A percentile compares a stretch with the other conserved stretches of the same genome.
These are phyloP conservation scores for Fraxinus velutina DNA, from an alignment of 305 asterid species.

Conservation along the genomic window DNA sequence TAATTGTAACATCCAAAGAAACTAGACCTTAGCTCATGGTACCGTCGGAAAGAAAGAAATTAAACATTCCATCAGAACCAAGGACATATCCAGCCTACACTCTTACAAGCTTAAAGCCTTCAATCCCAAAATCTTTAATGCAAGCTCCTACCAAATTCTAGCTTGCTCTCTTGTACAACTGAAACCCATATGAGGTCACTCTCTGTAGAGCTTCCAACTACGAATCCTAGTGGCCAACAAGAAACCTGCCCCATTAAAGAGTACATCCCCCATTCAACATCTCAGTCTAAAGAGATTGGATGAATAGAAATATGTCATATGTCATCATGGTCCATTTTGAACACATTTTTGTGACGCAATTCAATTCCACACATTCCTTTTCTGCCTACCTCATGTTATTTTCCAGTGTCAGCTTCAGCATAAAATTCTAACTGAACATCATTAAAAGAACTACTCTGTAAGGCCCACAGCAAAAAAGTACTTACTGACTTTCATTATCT, in stretches of 20 bases:
- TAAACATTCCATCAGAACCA: background rate
- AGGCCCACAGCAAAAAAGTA: constrained; percentile 2
- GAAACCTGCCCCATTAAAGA: background rate
- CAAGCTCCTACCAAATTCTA: background rate
- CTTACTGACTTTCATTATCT: constrained; percentile 96
- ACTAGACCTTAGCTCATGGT: constrained; percentile 1
- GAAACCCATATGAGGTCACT: constrained; percentile 4
- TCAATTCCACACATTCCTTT: constrained; percentile 7
- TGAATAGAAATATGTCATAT: constrained; percentile 14
- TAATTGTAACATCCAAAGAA: background rate
- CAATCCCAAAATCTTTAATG: constrained; percentile 3
- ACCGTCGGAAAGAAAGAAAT: background rate
- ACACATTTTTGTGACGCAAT: background rate
- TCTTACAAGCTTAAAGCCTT: background rate
- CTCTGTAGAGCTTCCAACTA: background rate
- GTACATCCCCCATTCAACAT: background rate
- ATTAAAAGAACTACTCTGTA: background rate
- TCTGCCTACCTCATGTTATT: constrained; percentile 2
- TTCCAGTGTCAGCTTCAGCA: constrained; percentile 8
- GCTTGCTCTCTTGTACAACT: constrained; percentile 13
- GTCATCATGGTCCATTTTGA: constrained; percentile 2
- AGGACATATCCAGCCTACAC: constrained; percentile 7
- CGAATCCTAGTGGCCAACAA: background rate
- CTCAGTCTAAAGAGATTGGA: background rate
- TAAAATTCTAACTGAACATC: constrained; percentile 5